These are phyloP conservation scores for Posidonia oceanica DNA, from an alignment of 116 monocot genomes.

Conservation along the genomic window DNA sequence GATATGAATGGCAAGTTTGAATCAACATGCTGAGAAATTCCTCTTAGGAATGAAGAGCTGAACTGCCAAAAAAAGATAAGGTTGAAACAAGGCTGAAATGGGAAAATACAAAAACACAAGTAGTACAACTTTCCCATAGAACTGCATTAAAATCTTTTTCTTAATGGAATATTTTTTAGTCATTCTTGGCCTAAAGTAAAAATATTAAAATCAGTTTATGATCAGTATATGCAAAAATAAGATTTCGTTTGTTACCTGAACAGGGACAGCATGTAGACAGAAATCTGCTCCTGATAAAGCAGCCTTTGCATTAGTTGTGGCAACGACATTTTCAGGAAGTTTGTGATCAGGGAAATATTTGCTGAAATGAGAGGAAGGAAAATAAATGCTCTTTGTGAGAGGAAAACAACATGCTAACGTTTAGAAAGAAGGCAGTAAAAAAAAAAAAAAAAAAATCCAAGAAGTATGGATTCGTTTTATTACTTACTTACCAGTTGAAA, in stretches of 20 bases:
- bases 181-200: too few relatives aligned
- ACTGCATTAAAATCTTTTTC: neutral
- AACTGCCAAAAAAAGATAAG: conserved; percentile 47
- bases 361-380: conserved; percentile 17
- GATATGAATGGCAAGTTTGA: conserved; percentile 92
- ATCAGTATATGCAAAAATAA: neutral
- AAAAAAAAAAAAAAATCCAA: neutral
- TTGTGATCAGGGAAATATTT: conserved; percentile 79
- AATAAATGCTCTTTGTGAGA: neutral
- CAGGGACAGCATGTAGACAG: conserved; percentile 95
- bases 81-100: neutral
- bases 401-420: neutral
- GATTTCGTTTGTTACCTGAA: conserved; percentile 47
- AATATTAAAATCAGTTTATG: neutral
- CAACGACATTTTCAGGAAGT: conserved; percentile 78
- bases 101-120: neutral
- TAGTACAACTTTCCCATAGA: neutral
- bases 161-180: too few relatives aligned
- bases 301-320: conserved; percentile 61
- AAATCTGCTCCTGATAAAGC: conserved; percentile 85
- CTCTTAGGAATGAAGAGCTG: conserved; percentile 92
- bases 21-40: conserved; percentile 72
- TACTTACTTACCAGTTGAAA: conserved; percentile 41
- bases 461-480: neutral
- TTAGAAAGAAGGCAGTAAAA: too few relatives aligned